Evolutionary conservation across 2,329 filamentous ascomycete species (phyloP).

Genomic region (Claviceps spartinae): DNA sequence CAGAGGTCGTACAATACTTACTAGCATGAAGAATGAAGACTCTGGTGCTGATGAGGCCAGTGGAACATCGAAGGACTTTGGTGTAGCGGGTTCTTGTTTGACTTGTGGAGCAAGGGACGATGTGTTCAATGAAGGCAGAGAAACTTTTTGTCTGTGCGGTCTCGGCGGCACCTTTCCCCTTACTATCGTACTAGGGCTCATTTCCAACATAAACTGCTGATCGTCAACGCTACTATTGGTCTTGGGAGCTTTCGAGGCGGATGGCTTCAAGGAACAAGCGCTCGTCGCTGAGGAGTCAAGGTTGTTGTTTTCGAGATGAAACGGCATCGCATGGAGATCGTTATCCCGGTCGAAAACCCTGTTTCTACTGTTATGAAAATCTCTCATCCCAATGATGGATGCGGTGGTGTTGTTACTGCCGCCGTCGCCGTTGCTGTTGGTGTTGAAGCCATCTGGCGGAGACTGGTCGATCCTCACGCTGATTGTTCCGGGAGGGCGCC

Average conservation of each 20-base stretch:
- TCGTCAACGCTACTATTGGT: slow-evolving; percentile 20
- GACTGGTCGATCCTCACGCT: slow-evolving; percentile 12
- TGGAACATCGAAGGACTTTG: slow-evolving; percentile 12
- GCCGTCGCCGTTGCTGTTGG: slow-evolving; percentile 7
- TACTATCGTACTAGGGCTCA: slow-evolving; percentile 18
- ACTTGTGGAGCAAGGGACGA: slow-evolving; percentile 13
- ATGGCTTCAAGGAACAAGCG: slow-evolving; percentile 22
- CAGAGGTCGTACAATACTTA: slow-evolving; percentile 10
- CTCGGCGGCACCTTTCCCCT: slow-evolving; percentile 23
- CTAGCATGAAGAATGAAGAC: slow-evolving; percentile 9
- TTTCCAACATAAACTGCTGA: slow-evolving; percentile 22
- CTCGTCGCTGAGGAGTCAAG: not conserved
- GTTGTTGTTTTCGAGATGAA: not conserved
- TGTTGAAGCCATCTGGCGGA: slow-evolving; percentile 11
- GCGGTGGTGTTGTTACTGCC: slow-evolving; percentile 5
- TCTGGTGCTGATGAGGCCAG: slow-evolving; percentile 11
- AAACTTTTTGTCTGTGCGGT: slow-evolving; percentile 16
- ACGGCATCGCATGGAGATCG: not conserved
- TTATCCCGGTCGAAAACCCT: not conserved
- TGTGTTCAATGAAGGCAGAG: slow-evolving; percentile 11
- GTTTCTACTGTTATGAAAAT: not conserved
- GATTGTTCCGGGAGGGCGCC: slow-evolving; percentile 21
- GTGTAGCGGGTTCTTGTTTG: slow-evolving; percentile 19
- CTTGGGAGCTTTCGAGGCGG: slow-evolving; percentile 26
- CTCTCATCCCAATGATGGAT: not conserved